A percentile compares a stretch with the other conserved stretches of the same genome.
phyloP scores from a whole-genome alignment of 2,329 filamentous ascomycete species.

The Chaetomium olivaceum region DNA sequence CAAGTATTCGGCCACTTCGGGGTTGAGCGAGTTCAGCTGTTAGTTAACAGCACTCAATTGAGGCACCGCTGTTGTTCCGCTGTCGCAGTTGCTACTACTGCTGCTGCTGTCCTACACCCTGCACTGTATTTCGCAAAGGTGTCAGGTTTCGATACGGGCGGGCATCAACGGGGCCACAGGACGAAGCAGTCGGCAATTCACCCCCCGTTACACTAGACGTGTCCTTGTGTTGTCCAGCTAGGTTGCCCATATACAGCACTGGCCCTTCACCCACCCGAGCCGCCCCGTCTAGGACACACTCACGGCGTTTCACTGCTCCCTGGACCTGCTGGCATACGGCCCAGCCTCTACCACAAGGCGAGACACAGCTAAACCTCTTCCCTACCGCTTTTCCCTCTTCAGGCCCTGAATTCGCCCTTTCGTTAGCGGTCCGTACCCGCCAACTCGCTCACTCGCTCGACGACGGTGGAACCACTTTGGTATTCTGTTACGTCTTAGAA shows the following conservation, averaged over 20 bases:
- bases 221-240: conserved; percentile 37
- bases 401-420: not conserved
- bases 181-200: conserved; percentile 15
- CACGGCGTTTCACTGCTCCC: conserved; percentile 17
- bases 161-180: conserved; percentile 1
- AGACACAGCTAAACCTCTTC: not conserved
- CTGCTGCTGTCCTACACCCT: not conserved
- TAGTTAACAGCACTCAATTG: not conserved
- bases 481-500: not conserved
- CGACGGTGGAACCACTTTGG: not conserved
- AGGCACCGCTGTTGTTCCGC: not conserved
- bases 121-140: not conserved
- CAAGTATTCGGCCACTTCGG: not conserved
- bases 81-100: not conserved
- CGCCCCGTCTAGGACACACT: conserved; percentile 2
- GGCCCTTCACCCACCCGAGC: not conserved
- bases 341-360: not conserved
- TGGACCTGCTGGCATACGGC: conserved; percentile 3
- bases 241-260: conserved; percentile 5
- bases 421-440: not conserved
- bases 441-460: not conserved
- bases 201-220: conserved; percentile 39
- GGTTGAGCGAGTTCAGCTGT: not conserved
- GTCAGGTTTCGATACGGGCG: not conserved
- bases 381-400: not conserved